Evolutionary conservation across 2,329 filamentous ascomycete genomes (phyloP).

Genomic region (Ophiostoma sp.): DNA sequence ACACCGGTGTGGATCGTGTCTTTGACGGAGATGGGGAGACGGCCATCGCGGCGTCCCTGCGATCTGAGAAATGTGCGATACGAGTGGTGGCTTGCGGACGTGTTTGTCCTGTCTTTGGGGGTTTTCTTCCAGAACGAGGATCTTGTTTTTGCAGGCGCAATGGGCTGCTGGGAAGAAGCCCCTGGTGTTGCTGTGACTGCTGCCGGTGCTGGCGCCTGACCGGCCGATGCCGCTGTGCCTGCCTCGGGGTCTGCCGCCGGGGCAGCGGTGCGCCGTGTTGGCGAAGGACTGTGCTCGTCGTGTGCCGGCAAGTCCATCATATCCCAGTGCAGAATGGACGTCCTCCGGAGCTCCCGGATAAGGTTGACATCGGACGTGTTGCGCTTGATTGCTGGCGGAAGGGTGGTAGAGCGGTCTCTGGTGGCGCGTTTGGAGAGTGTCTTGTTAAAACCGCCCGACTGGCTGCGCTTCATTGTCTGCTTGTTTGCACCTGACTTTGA

Average conservation of each 20-base stretch:
- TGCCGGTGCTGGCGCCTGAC: not conserved
- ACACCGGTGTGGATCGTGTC: constrained; percentile 66
- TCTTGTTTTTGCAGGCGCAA: not conserved
- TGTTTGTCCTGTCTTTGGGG: not conserved
- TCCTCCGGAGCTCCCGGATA: constrained; percentile 32
- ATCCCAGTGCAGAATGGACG: constrained; percentile 21
- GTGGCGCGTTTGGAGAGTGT: constrained; percentile 21
- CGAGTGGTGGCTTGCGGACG: not conserved
- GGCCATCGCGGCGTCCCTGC: constrained; percentile 53
- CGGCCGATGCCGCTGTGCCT: not conserved
- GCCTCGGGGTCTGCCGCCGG: not conserved
- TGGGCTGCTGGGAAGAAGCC: not conserved
- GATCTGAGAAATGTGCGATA: constrained; percentile 19
- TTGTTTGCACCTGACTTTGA: not conserved
- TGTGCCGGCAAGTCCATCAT: not conserved
- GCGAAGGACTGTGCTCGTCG: not conserved
- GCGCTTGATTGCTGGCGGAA: constrained; percentile 27
- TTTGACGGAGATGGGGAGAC: constrained; percentile 66
- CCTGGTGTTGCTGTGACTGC: not conserved
- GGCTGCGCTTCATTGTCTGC: constrained; percentile 12
- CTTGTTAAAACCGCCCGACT: constrained; percentile 27
- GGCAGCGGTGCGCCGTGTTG: not conserved
- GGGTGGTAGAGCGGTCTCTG: constrained; percentile 24
- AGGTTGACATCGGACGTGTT: constrained; percentile 31
- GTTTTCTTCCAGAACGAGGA: constrained; percentile 17